phyloP scores from a whole-genome alignment of 1,139 yeast species.

The Suhomyces kunorum region DNA sequence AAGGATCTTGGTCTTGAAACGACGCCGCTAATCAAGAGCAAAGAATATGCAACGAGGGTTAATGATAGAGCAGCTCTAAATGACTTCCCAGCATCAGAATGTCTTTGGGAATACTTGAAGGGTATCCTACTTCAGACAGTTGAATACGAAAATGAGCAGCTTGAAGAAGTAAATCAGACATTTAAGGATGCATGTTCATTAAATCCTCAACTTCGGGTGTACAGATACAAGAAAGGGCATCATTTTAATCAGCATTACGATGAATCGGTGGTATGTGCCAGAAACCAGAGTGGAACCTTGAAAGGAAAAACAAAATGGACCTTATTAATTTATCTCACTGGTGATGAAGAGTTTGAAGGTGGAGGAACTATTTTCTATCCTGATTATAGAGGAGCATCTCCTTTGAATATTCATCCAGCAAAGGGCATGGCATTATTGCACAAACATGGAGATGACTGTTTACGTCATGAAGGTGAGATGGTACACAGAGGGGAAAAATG shows the following conservation, averaged over 20 bases:
- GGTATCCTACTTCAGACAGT: constrained; percentile 32
- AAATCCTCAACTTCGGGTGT: constrained; percentile 59
- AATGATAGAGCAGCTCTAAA: constrained; percentile 53
- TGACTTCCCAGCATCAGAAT: constrained; percentile 41
- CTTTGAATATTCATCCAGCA: constrained; percentile 47
- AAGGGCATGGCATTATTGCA: constrained; percentile 64
- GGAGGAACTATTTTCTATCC: constrained; percentile 65
- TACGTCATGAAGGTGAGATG: constrained; percentile 59
- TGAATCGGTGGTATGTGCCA: constrained; percentile 49
- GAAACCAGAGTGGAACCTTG: constrained; percentile 20
- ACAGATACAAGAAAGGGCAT: constrained; percentile 59
- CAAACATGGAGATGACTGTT: constrained; percentile 67
- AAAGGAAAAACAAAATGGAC: constrained; percentile 60
- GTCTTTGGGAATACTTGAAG: constrained; percentile 47
- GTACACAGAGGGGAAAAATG: constrained; percentile 60
- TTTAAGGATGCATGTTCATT: constrained; percentile 50
- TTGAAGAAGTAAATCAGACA: constrained; percentile 23
- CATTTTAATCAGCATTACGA: constrained; percentile 67
- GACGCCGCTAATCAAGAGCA: constrained; percentile 51
- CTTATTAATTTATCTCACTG: constrained; percentile 57
- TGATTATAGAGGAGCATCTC: constrained; percentile 24
- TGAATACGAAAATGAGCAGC: constrained; percentile 35
- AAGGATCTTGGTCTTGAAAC: constrained; percentile 41
- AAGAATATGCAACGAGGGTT: constrained; percentile 58
- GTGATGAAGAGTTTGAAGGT: constrained; percentile 56